phyloP scores from a whole-genome alignment of 495 filamentous ascomycete species.

The Xylaria curta region DNA sequence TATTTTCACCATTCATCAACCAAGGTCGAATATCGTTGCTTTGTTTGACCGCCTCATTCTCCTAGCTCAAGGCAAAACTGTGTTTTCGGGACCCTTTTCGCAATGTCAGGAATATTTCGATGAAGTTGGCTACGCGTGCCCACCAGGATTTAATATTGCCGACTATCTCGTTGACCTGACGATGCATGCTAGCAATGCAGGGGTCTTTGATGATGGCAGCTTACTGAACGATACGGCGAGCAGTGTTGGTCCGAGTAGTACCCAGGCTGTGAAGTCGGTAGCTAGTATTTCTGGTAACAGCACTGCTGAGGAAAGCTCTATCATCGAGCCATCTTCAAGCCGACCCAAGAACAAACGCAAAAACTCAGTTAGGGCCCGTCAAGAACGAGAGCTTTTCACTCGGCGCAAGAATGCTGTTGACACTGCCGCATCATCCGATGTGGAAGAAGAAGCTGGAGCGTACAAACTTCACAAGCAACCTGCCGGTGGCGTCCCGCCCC shows the following conservation, averaged over 20 bases:
- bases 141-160: conserved; percentile 97
- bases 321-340: conserved; percentile 47
- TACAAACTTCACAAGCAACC: conserved; percentile 72
- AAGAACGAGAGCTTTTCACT: conserved; percentile 90
- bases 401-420: conserved; percentile 71
- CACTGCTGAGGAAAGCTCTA: conserved; percentile 63
- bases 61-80: conserved; percentile 84
- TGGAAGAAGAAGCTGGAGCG: conserved; percentile 63
- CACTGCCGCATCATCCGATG: conserved; percentile 70
- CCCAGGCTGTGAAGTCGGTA: conserved; percentile 88
- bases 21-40: conserved; percentile 99
- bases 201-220: conserved; percentile 57
- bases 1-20: conserved; percentile 98
- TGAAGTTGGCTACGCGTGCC: conserved; percentile 85
- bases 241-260: conserved; percentile 79
- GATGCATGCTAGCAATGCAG: conserved; percentile 76
- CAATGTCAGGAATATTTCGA: conserved; percentile 94
- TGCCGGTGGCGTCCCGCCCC: conserved; percentile 64
- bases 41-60: conserved; percentile 93
- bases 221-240: conserved; percentile 68
- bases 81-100: conserved; percentile 90
- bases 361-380: conserved; percentile 78
- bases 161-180: conserved; percentile 97
- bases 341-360: conserved; percentile 71
- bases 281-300: conserved; percentile 77